Evolutionary conservation across 202 grass and related monocot genomes (phyloP).

Genomic region (Sporobolus alterniflorus): DNA sequence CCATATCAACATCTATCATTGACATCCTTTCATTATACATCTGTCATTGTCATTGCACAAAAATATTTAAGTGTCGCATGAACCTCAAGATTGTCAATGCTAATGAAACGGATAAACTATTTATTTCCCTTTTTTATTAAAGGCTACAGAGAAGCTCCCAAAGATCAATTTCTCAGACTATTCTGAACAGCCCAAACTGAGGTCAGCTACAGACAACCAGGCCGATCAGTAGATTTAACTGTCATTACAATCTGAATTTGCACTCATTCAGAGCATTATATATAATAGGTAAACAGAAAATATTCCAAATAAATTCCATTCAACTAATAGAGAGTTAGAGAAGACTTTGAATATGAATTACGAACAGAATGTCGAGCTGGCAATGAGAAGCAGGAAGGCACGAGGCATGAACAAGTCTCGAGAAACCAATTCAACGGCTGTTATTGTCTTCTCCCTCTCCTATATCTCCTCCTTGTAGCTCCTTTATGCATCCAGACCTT

Average conservation of each 20-base stretch:
- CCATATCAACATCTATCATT: slow-evolving; percentile 10
- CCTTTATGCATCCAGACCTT: not conserved
- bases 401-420: slow-evolving; percentile 35
- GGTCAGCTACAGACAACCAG: not conserved
- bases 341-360: not conserved
- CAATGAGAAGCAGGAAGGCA: not conserved
- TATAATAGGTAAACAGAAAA: too few species aligned
- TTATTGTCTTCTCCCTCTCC: not conserved
- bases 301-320: not conserved
- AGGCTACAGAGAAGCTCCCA: not conserved
- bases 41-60: not conserved
- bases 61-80: not conserved
- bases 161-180: not conserved
- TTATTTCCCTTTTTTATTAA: not conserved
- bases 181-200: not conserved
- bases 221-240: not conserved
- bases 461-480: not conserved
- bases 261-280: not conserved
- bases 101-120: not conserved
- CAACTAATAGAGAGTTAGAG: not conserved
- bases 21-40: not conserved
- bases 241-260: not conserved
- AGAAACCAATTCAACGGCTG: slow-evolving; percentile 23
- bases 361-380: not conserved
- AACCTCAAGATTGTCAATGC: not conserved